Base-by-base conservation (phyloP, 2,329 filamentous ascomycete genomes). In the Fusarium coicis region DNA sequence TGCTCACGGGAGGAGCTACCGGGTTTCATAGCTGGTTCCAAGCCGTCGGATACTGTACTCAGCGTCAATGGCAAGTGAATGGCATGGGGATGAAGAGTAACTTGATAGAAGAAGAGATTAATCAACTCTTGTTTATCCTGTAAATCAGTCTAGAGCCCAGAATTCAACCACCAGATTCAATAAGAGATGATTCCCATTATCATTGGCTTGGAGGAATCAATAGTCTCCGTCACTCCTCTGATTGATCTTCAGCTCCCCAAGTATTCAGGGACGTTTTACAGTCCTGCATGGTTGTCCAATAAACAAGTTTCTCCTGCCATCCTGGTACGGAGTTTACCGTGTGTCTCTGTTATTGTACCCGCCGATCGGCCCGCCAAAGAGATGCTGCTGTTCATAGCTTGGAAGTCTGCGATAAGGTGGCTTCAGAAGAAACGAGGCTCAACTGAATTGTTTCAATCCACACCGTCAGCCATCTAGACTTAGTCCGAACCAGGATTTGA, bases 341-440 rank as follows among this genome's bases (percentile, higher is more conserved):
- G 4, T 10, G 16, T 19, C 1, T 52, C 11, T 19, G 10, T 7
- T 18, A 0, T 23, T 16, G 18, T 2, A 7, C 21, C 46, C 15
- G 10, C 7, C 1, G 15, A 7, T 26, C 30, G 19, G 9, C 7
- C 32, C 16, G 30, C 16, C 21, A 9, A 9, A 10, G 7, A 23
- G 5, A 34, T 36, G 4, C n/a, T 18, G 8, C 14, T 12, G n/a
- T 10, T 7, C 19, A 9, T 36, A 36, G 2, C 12, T 16, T 19
- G 19, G 8, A 9, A 10, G 8, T 5, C 15, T 3, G 7, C 10
- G 7, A 28, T 10, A 5, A 16, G 28, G 2, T 10, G 10, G 23
- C 36, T 7, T 5, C 3, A 21, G 23, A 23, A 32, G 18, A 32
- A 30, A 2, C 2, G 21, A 16, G 28, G 53, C 21, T 34, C 3